A percentile compares a stretch with the other conserved stretches of the same genome.
Evolutionary conservation across 2,329 filamentous ascomycete genomes (phyloP).

Genomic region (Hypocreales sp.): DNA sequence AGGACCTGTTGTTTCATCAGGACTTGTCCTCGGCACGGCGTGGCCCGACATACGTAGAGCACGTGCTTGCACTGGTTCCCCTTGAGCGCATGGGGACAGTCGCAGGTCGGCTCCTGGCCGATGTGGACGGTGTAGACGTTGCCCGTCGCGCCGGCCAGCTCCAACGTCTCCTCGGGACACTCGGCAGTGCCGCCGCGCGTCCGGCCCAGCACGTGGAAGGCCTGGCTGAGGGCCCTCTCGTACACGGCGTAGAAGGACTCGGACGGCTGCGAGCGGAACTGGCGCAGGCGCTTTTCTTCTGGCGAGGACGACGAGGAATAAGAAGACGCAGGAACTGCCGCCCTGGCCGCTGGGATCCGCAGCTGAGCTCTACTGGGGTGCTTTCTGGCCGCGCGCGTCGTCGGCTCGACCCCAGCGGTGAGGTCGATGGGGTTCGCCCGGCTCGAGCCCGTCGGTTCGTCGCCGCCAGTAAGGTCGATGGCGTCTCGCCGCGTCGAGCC

Average conservation of each 20-base stretch:
- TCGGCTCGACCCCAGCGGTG: not conserved
- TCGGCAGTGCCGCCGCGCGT: constrained; percentile 16
- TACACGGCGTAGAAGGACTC: constrained; percentile 20
- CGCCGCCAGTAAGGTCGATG: too few species aligned
- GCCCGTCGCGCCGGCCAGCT: constrained; percentile 48
- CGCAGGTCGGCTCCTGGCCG: constrained; percentile 32
- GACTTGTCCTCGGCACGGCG: too few species aligned
- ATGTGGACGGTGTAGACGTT: constrained; percentile 48
- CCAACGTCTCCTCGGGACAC: constrained; percentile 34
- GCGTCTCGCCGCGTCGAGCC: too few species aligned
- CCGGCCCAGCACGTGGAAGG: constrained; percentile 30
- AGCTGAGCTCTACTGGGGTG: too few species aligned
- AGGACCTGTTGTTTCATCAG: constrained; percentile 25
- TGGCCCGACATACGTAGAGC: constrained; percentile 29
- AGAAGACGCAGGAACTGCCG: too few species aligned
- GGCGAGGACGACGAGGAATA: constrained; percentile 1
- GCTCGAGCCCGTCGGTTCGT: not conserved
- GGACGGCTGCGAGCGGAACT: constrained; percentile 17
- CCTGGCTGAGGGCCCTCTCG: constrained; percentile 22
- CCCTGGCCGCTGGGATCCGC: too few species aligned
- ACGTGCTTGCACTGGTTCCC: constrained; percentile 52
- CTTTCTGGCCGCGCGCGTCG: too few species aligned
- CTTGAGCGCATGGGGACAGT: constrained; percentile 36
- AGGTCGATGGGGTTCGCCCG: constrained; percentile 6
- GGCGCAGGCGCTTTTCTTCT: constrained; percentile 19